These are phyloP conservation scores for Microdochium trichocladiopsis DNA, from an alignment of 2,329 filamentous ascomycete genomes.

Conservation along the genomic window DNA sequence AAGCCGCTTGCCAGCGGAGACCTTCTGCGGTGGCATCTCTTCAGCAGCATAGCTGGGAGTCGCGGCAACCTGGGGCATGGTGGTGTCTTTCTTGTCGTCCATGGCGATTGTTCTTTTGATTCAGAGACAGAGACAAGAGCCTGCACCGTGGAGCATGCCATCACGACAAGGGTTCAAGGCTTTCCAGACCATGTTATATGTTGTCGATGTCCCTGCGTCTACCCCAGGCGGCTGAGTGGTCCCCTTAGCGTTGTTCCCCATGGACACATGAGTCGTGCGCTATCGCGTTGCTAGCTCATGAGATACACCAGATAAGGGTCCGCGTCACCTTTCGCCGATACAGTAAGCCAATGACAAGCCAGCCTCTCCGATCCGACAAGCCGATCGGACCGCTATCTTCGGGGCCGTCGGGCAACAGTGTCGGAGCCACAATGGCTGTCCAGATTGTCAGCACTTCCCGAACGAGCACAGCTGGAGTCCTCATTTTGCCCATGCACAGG, in stretches of 20 bases:
- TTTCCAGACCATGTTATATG: background rate
- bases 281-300: background rate
- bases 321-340: background rate
- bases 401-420: background rate
- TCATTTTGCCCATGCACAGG: background rate
- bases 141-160: background rate
- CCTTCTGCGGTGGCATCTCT: slow-evolving; percentile 1
- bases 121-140: background rate
- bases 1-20: slow-evolving; percentile 3
- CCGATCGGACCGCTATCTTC: background rate
- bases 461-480: background rate
- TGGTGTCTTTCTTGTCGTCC: background rate
- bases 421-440: background rate
- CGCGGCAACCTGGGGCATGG: background rate
- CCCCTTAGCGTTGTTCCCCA: background rate
- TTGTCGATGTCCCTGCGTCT: background rate
- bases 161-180: background rate
- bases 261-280: background rate
- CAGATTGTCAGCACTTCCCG: background rate
- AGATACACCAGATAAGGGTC: background rate
- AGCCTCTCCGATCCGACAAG: background rate
- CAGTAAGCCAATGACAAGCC: background rate
- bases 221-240: background rate
- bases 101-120: background rate
- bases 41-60: background rate